These are phyloP conservation scores for Raffaelea arxii DNA, from an alignment of 2,329 filamentous ascomycete species.

Conservation along the genomic window DNA sequence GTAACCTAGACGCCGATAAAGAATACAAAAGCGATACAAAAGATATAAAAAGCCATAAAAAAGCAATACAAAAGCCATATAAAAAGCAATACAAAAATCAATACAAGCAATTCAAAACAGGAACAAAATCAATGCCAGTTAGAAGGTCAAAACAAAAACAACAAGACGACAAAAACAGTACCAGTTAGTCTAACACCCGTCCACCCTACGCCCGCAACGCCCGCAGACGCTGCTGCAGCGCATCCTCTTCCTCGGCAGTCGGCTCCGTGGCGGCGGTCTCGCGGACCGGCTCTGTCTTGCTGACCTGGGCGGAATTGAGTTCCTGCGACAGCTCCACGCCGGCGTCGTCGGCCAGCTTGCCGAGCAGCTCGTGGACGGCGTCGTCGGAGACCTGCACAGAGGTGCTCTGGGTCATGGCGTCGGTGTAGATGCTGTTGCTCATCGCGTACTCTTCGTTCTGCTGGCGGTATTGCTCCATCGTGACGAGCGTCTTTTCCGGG, in stretches of 20 bases:
- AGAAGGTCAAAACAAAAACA: constrained; percentile 7
- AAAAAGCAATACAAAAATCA: background rate
- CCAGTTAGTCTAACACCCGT: background rate
- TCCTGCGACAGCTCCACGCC: constrained; percentile 74
- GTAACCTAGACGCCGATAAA: constrained; percentile 32
- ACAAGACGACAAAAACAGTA: background rate
- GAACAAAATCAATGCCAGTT: background rate
- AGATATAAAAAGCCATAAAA: background rate
- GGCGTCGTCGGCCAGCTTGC: constrained; percentile 78
- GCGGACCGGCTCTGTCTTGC: constrained; percentile 44
- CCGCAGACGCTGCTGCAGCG: constrained; percentile 51
- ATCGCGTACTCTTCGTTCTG: constrained; percentile 57
- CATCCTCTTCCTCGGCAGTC: constrained; percentile 70
- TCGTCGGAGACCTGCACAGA: constrained; percentile 65
- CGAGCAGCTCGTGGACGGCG: constrained; percentile 77
- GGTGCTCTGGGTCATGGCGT: constrained; percentile 71
- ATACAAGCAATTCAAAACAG: background rate
- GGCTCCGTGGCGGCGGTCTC: constrained; percentile 52
- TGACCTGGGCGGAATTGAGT: constrained; percentile 48
- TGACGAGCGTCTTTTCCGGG: constrained; percentile 50
- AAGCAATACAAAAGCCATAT: background rate
- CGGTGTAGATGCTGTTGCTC: constrained; percentile 70
- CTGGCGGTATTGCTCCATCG: constrained; percentile 50
- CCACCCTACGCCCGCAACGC: constrained; percentile 38
- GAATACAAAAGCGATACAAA: background rate